phyloP scores from a whole-genome alignment of 2,329 filamentous ascomycete genomes.

The Sporothrix schenckii region DNA sequence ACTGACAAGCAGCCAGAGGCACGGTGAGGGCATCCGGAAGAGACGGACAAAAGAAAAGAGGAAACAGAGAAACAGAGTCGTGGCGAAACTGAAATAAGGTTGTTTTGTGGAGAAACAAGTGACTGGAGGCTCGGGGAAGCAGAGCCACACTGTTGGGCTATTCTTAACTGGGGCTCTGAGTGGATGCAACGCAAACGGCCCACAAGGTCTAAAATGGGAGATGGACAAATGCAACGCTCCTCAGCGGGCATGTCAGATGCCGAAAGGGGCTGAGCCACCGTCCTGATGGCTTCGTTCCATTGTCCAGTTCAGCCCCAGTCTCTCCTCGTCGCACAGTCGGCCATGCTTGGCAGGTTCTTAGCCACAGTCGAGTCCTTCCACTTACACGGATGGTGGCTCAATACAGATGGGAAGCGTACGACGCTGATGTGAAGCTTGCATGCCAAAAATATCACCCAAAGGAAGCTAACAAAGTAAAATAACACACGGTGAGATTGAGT shows the following conservation, averaged over 20 bases:
- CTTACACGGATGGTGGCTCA: conserved; percentile 22
- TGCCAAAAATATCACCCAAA: conserved; percentile 21
- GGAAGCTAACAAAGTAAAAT: neutral
- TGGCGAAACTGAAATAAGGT: conserved; percentile 15
- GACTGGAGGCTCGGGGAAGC: neutral
- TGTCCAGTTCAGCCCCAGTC: too few species aligned
- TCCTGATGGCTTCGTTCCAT: neutral
- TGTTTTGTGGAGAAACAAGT: conserved; percentile 16
- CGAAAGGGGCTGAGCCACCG: conserved; percentile 21
- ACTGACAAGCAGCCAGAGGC: neutral
- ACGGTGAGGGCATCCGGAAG: neutral
- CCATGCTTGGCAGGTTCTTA: neutral
- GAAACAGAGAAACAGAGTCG: neutral
- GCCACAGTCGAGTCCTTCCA: conserved; percentile 2
- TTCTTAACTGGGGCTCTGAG: neutral
- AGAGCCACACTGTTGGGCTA: neutral
- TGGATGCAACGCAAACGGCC: neutral
- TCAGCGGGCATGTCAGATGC: conserved; percentile 11
- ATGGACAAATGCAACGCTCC: too few species aligned
- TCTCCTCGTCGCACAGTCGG: too few species aligned
- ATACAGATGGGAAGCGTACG: neutral
- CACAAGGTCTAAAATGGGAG: too few species aligned
- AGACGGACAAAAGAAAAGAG: neutral
- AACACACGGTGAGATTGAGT: conserved; percentile 19
- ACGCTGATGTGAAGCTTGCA: neutral